Evolutionary conservation across 441 rosid genomes (phyloP), one percentile per base, ranked within the genome.

Genomic region (Erysimum cheiri): DNA sequence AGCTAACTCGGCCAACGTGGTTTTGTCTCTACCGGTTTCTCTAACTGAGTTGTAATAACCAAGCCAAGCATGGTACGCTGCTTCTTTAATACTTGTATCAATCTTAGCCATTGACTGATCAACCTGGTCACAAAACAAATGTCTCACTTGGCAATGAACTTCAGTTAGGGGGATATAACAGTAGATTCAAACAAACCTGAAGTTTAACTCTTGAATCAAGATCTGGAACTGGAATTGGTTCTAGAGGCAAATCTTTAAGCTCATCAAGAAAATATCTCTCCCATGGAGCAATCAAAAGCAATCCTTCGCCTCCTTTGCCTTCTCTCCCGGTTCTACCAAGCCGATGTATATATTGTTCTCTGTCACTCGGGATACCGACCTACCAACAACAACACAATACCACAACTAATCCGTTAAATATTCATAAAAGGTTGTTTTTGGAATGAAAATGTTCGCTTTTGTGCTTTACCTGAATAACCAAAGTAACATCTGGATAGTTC

Each of bases 61-160:
- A 47, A 96, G 92, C 97, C 99, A 96, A 48, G 93, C 92, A 79
- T 91, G 96, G 79, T 87, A 96, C 22, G 96, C 97, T 54, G 88
- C 96, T 84, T 96, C 99, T 84, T 89, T 93, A 67, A 88, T 71
- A 65, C 88, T 87, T 32, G 78, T 81, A 74, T 91, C 99, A 44
- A 96, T 78, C 81, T 85, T 91, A 48, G 71, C 82, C 82, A 96
- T 73, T 3, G 95, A 85, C 49, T 73, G 62, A 31, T 86, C 92
- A 68, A 86, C 66, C 97, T 95, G 88, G 74, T 67, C 62, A 68
- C 47, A 57, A 13, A 41, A 64, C 15, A 39, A n/a, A 35, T 35
- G 8, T 17, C 52, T 61, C 17, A 67, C 58, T 67, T 3, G 26
- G 14, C 56, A 49, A 28, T 31, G 22, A 49, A 69, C 46, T 67